Evolutionary conservation across 2,329 filamentous ascomycete genomes (phyloP).

Genomic region (Fusarium transvaalense): DNA sequence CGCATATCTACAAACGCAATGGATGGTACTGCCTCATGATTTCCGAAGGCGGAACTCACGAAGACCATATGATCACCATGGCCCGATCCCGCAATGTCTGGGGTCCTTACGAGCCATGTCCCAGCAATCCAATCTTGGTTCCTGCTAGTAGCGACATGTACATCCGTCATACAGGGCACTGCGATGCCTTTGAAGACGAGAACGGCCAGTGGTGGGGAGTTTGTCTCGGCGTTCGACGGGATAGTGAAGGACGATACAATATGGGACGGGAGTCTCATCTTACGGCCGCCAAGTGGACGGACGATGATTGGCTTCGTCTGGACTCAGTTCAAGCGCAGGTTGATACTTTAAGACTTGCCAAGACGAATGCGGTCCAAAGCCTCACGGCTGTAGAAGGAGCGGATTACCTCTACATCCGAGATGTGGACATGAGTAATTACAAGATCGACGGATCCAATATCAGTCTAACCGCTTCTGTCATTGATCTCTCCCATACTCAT

Average conservation of each 20-base stretch:
- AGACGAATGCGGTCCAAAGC: background rate
- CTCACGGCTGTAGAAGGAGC: constrained; percentile 7
- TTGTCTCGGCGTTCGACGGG: constrained; percentile 15
- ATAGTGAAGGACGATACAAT: constrained; percentile 8
- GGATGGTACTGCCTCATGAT: constrained; percentile 24
- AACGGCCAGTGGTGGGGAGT: constrained; percentile 25
- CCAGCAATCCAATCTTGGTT: constrained; percentile 1
- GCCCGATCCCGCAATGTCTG: constrained; percentile 5
- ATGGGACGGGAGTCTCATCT: constrained; percentile 21
- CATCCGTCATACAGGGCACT: constrained; percentile 13
- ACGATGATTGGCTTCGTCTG: constrained; percentile 9
- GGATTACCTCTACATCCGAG: constrained; percentile 20
- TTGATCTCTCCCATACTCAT: constrained; percentile 4
- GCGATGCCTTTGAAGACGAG: constrained; percentile 7
- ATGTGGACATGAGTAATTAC: constrained; percentile 11
- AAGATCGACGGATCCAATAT: constrained; percentile 5
- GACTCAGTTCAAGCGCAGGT: constrained; percentile 1
- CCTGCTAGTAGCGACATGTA: constrained; percentile 10
- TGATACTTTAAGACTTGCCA: constrained; percentile 4
- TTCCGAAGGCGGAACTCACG: constrained; percentile 15
- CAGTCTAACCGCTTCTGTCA: background rate
- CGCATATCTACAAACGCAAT: constrained; percentile 20
- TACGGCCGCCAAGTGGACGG: constrained; percentile 8
- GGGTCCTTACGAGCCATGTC: constrained; percentile 22
- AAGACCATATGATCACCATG: constrained; percentile 28